These are phyloP conservation scores for Laburnicola sp. DNA, from an alignment of 2,329 filamentous ascomycete species.

Conservation along the genomic window DNA sequence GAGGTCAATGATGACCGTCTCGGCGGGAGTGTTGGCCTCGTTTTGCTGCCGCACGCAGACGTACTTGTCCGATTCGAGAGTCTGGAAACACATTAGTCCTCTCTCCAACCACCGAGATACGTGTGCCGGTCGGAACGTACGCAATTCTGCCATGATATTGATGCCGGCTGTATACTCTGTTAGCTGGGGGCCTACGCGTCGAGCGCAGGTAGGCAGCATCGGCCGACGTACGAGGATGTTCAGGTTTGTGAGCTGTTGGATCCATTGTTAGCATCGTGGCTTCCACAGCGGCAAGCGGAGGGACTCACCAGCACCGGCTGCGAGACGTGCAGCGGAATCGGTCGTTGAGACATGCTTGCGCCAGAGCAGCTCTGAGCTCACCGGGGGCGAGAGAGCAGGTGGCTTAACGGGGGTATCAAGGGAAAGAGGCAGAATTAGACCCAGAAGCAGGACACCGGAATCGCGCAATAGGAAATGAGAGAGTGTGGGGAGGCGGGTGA, in stretches of 20 bases:
- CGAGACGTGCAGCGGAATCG: conserved; percentile 78
- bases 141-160: conserved; percentile 86
- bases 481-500: conserved; percentile 30
- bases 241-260: conserved; percentile 49
- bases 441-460: conserved; percentile 44
- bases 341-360: conserved; percentile 67
- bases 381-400: conserved; percentile 36
- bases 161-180: conserved; percentile 57
- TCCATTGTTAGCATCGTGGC: conserved; percentile 35
- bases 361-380: conserved; percentile 46
- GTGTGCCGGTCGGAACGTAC: conserved; percentile 55
- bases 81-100: conserved; percentile 58
- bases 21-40: conserved; percentile 77
- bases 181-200: conserved; percentile 31
- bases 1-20: conserved; percentile 96
- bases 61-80: conserved; percentile 95
- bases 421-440: conserved; percentile 40
- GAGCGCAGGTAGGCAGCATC: conserved; percentile 17
- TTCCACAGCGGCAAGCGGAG: conserved; percentile 2
- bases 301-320: conserved; percentile 76
- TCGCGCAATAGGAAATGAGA: conserved; percentile 45
- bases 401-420: conserved; percentile 37
- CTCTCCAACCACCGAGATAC: conserved; percentile 8
- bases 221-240: conserved; percentile 52
- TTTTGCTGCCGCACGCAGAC: conserved; percentile 97